These are phyloP conservation scores for Boletus eberwhitei DNA, from an alignment of 768 basidiomycete genomes.

Conservation along the genomic window DNA sequence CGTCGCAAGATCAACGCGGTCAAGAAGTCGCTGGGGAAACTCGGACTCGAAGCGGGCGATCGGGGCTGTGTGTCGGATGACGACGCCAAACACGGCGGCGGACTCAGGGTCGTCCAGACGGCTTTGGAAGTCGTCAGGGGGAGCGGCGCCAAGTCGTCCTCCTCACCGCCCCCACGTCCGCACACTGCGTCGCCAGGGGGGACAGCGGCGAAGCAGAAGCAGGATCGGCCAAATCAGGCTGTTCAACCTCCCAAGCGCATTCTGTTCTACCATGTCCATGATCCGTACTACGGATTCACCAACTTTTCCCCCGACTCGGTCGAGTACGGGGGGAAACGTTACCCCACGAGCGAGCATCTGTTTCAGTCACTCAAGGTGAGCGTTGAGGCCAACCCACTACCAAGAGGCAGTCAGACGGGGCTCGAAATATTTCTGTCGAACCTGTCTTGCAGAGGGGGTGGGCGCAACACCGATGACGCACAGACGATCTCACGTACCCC, in stretches of 20 bases:
- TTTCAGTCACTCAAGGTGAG: conserved; percentile 45
- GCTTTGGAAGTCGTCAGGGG: conserved; percentile 22
- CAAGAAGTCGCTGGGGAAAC: conserved; percentile 27
- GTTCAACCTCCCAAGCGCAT: conserved; percentile 24
- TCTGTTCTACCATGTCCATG: conserved; percentile 31
- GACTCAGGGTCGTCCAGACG: conserved; percentile 29
- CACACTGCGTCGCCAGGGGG: conserved; percentile 21
- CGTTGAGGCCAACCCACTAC: not conserved
- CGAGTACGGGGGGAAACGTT: conserved; percentile 35
- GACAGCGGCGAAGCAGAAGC: conserved; percentile 8
- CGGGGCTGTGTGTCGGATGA: conserved; percentile 30
- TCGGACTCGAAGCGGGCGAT: conserved; percentile 24
- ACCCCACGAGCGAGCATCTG: conserved; percentile 47
- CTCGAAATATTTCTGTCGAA: not conserved
- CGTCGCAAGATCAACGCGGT: conserved; percentile 27
- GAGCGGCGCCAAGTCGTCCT: conserved; percentile 1
- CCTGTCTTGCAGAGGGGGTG: conserved; percentile 5
- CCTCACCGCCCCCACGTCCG: conserved; percentile 15
- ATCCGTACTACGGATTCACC: conserved; percentile 39
- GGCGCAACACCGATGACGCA: conserved; percentile 12
- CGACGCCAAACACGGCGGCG: conserved; percentile 9
- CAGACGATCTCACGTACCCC: conserved; percentile 12
- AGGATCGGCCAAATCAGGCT: not conserved
- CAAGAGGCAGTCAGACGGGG: not conserved
- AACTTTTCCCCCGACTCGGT: conserved; percentile 45